phyloP scores from a whole-genome alignment of 805 yeast species.

The Monosporozyma unispora region DNA sequence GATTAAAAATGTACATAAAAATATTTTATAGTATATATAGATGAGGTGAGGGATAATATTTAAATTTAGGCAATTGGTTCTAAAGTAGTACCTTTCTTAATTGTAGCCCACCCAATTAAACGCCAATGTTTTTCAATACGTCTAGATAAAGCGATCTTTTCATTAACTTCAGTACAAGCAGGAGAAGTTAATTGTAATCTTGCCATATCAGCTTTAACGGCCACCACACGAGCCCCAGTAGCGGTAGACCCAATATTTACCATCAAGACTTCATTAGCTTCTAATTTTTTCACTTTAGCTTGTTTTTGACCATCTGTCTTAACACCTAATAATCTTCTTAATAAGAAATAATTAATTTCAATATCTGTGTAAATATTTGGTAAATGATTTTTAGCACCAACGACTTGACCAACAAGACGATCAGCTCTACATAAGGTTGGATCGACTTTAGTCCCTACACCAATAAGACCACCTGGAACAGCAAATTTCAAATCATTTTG shows the following conservation, averaged over 20 bases:
- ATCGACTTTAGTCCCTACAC: constrained; percentile 98
- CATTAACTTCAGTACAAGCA: constrained; percentile 97
- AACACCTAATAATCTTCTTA: constrained; percentile 96
- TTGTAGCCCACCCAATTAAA: constrained; percentile 99
- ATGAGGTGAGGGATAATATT: background rate
- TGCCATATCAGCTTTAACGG: constrained; percentile 98
- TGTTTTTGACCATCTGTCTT: constrained; percentile 96
- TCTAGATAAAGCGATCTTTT: constrained; percentile 96
- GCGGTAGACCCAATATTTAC: constrained; percentile 99
- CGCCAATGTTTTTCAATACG: constrained; percentile 99
- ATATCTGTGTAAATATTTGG: constrained; percentile 96
- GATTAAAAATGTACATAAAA: background rate
- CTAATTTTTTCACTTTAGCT: constrained; percentile 92
- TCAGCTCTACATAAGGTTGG: constrained; percentile 99
- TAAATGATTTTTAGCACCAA: constrained; percentile 92
- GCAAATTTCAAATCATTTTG: constrained; percentile 97
- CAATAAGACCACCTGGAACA: constrained; percentile 99
- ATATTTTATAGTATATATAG: background rate
- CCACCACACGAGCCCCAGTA: constrained; percentile 97
- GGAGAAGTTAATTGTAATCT: constrained; percentile 94
- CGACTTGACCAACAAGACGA: constrained; percentile 97
- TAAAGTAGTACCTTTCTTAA: constrained; percentile 83
- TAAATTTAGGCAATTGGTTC: constrained; percentile 48
- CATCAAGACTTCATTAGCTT: constrained; percentile 93
- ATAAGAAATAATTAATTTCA: constrained; percentile 91